Evolutionary conservation across 2,329 filamentous ascomycete species (phyloP), one percentile per base, ranked within the genome.

Genomic region (Nakataea oryzae): DNA sequence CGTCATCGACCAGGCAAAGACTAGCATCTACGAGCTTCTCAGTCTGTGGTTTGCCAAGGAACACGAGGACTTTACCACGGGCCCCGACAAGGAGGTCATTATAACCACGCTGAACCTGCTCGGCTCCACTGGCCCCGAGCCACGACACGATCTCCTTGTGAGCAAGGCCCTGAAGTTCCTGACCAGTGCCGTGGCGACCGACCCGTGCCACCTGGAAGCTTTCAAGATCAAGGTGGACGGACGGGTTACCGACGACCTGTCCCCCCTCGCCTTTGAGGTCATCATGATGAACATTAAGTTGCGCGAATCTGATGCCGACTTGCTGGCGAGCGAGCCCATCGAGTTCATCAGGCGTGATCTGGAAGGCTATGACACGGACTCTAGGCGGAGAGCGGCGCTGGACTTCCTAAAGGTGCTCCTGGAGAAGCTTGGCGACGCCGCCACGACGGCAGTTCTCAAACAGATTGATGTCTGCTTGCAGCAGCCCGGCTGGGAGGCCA

Each of bases 241-340:
- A n/a, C 41, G 41, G 21, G 17, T n/a, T n/a, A 50, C 41, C 41
- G 41, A 50, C 41, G 41, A 50, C 21, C 41, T 50, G 41, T 50
- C 41, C 1, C 41, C 41, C 24, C 41, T 50, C 41, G 41, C 41
- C 21, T 50, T 50, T n/a, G 41, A 50, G 24, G 95, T 97, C 63
- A 90, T 99, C 62, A 77, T 99, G 66, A 93, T 95, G 12, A 99
- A 99, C 70, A 86, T 99, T 63, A 89, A 89, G 21, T 79, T 99
- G 64, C 86, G 96, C 67, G 95, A 97, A 70, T 95, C 93, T 0
- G 96, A 99, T 67, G 84, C 96, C 62, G 95, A 99, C 73, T 83
- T 96, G 67, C 97, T 99, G 69, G 95, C 99, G 72, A 96, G 99
- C 72, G 96, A 99, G 77, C 95, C 95, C 0, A 99, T 99, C 67